Evolutionary conservation across 257 asterid species (phyloP).

Genomic region (Ocimum tenuiflorum): DNA sequence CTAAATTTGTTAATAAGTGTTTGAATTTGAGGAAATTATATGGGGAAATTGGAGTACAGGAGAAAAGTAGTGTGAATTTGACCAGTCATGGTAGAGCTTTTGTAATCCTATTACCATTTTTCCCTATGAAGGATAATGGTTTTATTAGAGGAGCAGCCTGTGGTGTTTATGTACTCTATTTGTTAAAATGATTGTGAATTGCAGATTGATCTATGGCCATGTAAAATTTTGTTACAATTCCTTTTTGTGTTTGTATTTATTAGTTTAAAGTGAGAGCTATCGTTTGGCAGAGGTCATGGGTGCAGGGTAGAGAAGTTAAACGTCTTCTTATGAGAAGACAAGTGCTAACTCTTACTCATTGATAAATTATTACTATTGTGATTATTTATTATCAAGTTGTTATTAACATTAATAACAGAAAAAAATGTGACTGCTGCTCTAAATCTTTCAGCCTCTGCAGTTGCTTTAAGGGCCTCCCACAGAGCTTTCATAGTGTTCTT

Average conservation of each 20-base stretch:
- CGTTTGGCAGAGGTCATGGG: background rate
- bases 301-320: background rate
- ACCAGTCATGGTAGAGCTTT: background rate
- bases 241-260: background rate
- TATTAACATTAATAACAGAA: background rate
- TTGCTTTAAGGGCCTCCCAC: background rate
- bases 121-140: background rate
- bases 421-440: background rate
- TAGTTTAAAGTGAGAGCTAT: background rate
- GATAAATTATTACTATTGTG: background rate
- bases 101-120: background rate
- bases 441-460: background rate
- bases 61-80: background rate
- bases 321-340: background rate
- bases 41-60: background rate
- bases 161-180: background rate
- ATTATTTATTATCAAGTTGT: background rate
- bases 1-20: background rate
- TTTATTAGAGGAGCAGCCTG: background rate
- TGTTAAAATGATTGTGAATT: background rate
- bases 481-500: background rate
- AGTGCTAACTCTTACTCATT: background rate
- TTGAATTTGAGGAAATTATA: background rate
- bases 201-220: background rate
- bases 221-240: background rate